Evolutionary conservation across 345 rosid species (phyloP), one percentile per base, ranked within the genome.

Genomic region (Eucalyptus albens): DNA sequence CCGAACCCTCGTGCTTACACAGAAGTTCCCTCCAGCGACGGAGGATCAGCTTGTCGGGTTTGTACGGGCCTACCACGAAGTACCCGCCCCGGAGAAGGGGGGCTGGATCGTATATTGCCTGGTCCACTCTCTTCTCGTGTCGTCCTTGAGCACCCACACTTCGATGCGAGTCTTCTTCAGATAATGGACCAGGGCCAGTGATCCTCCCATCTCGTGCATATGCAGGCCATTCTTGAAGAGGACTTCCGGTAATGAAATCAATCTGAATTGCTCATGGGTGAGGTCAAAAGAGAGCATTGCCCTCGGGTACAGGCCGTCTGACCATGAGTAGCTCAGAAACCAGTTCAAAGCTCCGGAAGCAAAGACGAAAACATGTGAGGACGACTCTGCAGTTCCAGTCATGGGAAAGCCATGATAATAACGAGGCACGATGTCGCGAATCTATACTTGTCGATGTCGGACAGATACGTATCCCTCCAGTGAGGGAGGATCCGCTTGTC

Each of bases 61-160:
- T 16, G 24, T 69, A 33, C 19, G 6, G 6, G 11, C 40, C 40
- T 67, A 67, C 11, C 77, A 67, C 21, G 11, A 16, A 4, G 42
- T 31, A 69, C 21, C 3, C 19, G 6, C 22, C 1, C 13, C 0
- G 24, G 10, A 12, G 0, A 0, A 5, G 0, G 31, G 0, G 31
- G 31, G 17, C 69, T 3, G 69, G 19, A 19, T 21, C 45, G 15
- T 11, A 12, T 37, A 37, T 37, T 37, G 0, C 26, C 27, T 72
- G 83, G 27, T 72, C 45, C 27, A 21, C 47, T 37, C 83, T 72
- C 45, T 37, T 11, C 83, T 37, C 26, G 27, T 37, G 2, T 42
- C 22, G 27, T 72, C 45, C 47, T 11, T 37, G 45, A 72, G 45
- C 83, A 37, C 45, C 83, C 83, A 2, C 45, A 2, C 14, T 6